Conservation (phyloP, 2,329 filamentous ascomycete species). For the Sphaceloma murrayae region DNA sequence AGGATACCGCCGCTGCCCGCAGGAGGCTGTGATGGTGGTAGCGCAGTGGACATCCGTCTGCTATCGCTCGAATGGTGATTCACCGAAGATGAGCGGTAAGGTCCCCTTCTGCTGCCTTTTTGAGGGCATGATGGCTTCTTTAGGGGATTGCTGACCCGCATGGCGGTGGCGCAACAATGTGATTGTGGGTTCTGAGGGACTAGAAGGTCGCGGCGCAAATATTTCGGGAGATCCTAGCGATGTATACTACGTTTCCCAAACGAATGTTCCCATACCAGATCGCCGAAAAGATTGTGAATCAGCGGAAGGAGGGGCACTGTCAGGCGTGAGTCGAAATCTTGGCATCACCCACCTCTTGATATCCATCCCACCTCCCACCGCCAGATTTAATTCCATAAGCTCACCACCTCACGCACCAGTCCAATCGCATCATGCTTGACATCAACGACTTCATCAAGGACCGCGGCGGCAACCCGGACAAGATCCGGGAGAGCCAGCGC, state of each 20-base stretch:
- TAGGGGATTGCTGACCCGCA: constrained; percentile 1
- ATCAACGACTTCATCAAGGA: constrained; percentile 53
- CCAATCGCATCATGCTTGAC: constrained; percentile 31
- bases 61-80: too few species aligned
- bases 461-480: constrained; percentile 82
- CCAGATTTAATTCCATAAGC: neutral
- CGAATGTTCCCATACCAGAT: too few species aligned
- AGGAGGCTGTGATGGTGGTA: too few species aligned
- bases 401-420: constrained; percentile 10
- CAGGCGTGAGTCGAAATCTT: constrained; percentile 5
- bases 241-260: constrained; percentile 3
- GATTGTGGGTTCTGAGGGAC: neutral
- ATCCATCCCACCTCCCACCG: constrained; percentile 2
- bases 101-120: too few species aligned
- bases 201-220: neutral
- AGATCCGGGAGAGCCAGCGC: constrained; percentile 84
- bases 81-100: too few species aligned
- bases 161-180: constrained; percentile 6
- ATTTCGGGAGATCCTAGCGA: constrained; percentile 2
- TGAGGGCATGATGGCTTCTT: neutral
- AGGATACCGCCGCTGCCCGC: too few species aligned
- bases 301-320: neutral
- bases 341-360: neutral
- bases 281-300: too few species aligned
- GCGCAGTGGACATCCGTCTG: too few species aligned